Evolutionary conservation across 768 basidiomycete species (phyloP).

Genomic region (Boletus rex-veris): DNA sequence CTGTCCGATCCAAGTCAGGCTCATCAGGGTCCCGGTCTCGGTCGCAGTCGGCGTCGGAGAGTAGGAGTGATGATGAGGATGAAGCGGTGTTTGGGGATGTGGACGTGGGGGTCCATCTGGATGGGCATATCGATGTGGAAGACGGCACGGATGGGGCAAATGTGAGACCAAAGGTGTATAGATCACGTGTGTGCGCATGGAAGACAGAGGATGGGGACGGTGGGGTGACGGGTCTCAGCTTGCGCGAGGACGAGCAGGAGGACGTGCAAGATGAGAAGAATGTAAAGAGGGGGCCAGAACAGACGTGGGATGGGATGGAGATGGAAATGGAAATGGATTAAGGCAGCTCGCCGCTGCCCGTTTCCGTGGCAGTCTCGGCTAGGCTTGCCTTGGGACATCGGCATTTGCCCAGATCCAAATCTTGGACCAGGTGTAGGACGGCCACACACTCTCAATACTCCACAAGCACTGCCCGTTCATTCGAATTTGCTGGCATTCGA

Average conservation of each 20-base stretch:
- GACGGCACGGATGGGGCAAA: neutral
- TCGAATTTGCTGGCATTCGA: neutral
- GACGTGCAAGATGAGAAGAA: neutral
- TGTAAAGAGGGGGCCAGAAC: conserved; percentile 8
- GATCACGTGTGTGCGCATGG: neutral
- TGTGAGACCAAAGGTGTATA: neutral
- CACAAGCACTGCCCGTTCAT: too few relatives aligned
- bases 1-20: conserved; percentile 40
- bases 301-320: conserved; percentile 43
- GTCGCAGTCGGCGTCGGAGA: conserved; percentile 33
- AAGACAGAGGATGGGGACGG: conserved; percentile 3
- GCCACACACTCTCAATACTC: too few relatives aligned
- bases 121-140: neutral
- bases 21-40: conserved; percentile 34
- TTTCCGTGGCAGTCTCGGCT: neutral
- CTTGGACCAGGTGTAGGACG: neutral
- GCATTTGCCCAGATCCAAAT: neutral
- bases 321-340: conserved; percentile 48
- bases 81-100: neutral
- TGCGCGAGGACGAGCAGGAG: conserved; percentile 6
- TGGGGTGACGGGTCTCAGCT: neutral
- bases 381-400: neutral
- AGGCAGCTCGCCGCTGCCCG: neutral
- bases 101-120: neutral
- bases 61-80: conserved; percentile 36